Evolutionary conservation across 345 rosid species (phyloP), one percentile per base, ranked within the genome.

Genomic region (Tarenaya hassleriana): DNA sequence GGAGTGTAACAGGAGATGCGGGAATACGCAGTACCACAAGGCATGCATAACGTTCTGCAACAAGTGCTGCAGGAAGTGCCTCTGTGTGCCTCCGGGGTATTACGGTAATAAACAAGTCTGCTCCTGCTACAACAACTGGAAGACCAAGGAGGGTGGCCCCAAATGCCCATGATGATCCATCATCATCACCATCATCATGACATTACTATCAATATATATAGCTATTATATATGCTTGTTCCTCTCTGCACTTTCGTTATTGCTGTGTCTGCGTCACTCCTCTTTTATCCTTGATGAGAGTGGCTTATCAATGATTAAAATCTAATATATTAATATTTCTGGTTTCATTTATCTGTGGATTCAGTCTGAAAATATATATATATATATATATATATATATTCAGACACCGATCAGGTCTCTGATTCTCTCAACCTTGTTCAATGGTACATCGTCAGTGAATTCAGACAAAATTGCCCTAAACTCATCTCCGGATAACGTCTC

Each of bases 101-200:
- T 80, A 73, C 27, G 87, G 87, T 5, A 68, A 80, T 55, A 83
- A 83, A 58, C 52, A 55, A 43, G 70, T 77, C 50, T 83, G 91
- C 69, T 77, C 87, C 56, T 83, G 91, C 82, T 83, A 83, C 74
- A 80, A 79, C 74, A 79, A 77, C 77, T 61, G 82, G 78, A 83
- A 83, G 70, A 83, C 83, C 69, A 69, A 76, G 70, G 64, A 83
- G 52, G 91, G 91, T 61, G 73, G 78, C 16, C 82, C 87, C 32
- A 80, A 83, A 63, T 83, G 91, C 87, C 91, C 87, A 70, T 75
- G 37, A 74, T n/a, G 29, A 24, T 24, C 29, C 29, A 2, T 24
- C 29, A 2, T 5, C 29, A 24, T 24, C 5, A 24, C 3, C 29
- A 2, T 5, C 29, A 24, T 5, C 5, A 24, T 24, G 5, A 2